Evolutionary conservation across 495 filamentous ascomycete genomes (phyloP).

Genomic region (Penicillium pancosmium): DNA sequence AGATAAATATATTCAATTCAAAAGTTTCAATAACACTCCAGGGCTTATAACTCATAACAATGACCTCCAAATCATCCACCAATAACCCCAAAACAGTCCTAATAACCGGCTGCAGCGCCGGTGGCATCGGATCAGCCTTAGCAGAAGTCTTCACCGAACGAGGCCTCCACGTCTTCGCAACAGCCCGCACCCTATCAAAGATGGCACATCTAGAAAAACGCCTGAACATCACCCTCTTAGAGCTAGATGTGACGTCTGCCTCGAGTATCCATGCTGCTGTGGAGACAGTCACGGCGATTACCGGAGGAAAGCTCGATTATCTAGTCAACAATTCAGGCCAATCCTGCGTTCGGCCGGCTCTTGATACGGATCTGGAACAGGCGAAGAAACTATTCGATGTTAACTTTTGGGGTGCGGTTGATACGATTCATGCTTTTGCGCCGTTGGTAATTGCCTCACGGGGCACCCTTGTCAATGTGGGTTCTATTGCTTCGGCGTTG

Average conservation of each 20-base stretch:
- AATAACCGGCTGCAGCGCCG: conserved; percentile 53
- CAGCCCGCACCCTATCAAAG: conserved; percentile 34
- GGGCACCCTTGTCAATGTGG: conserved; percentile 52
- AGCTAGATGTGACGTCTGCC: conserved; percentile 24
- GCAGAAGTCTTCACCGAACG: conserved; percentile 41
- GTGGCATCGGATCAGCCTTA: conserved; percentile 47
- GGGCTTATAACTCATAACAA: no score
- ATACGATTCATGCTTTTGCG: conserved; percentile 56
- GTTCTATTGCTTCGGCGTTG: background rate
- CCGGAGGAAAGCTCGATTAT: conserved; percentile 60
- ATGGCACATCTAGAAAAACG: conserved; percentile 28
- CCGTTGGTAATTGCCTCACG: conserved; percentile 53
- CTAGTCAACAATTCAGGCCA: conserved; percentile 70
- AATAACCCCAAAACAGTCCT: conserved; percentile 33
- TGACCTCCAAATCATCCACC: no score
- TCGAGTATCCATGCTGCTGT: conserved; percentile 22
- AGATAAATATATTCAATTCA: no score
- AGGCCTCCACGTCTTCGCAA: conserved; percentile 36
- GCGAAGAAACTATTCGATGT: conserved; percentile 61
- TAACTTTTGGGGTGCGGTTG: conserved; percentile 63
- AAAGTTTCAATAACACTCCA: no score
- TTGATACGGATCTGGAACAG: conserved; percentile 53
- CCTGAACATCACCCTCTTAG: conserved; percentile 15
- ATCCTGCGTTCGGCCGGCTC: conserved; percentile 51
- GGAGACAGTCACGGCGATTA: conserved; percentile 57